phyloP scores from a whole-genome alignment of 495 filamentous ascomycete genomes.

The Parathielavia appendiculata region DNA sequence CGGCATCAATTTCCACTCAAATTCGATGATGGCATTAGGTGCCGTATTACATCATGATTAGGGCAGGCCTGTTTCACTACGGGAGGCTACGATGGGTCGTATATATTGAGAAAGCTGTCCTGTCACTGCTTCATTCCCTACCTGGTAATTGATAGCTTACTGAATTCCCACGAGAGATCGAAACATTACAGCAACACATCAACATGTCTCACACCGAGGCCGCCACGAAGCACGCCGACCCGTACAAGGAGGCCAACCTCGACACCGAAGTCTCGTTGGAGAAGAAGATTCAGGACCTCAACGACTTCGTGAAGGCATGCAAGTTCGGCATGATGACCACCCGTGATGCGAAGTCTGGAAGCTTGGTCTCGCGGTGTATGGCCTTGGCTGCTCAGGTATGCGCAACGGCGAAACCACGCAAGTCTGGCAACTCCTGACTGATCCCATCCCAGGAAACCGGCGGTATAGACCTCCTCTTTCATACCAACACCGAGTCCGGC shows the following conservation, averaged over 20 bases:
- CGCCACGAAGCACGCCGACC: conserved; percentile 58
- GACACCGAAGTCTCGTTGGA: conserved; percentile 57
- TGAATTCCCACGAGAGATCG: neutral
- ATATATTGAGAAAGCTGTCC: no score
- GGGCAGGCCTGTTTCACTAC: no score
- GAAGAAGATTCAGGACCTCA: conserved; percentile 74
- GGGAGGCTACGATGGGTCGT: no score
- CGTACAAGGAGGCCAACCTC: conserved; percentile 71
- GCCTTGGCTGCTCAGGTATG: conserved; percentile 76
- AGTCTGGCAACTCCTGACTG: neutral
- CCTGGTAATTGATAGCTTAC: neutral
- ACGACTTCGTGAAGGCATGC: conserved; percentile 57
- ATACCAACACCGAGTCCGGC: conserved; percentile 88
- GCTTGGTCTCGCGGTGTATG: conserved; percentile 81
- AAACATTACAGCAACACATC: neutral
- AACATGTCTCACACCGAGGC: conserved; percentile 42
- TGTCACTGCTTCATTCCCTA: no score
- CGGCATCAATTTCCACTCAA: no score
- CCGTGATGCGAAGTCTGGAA: conserved; percentile 50
- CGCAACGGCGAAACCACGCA: neutral
- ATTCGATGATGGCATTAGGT: no score
- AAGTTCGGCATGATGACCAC: conserved; percentile 81
- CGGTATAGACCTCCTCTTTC: conserved; percentile 84
- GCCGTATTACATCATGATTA: no score
- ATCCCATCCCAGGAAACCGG: conserved; percentile 56